Base-by-base conservation (phyloP, 2,329 filamentous ascomycete species). In the Aspergillus tamarii region DNA sequence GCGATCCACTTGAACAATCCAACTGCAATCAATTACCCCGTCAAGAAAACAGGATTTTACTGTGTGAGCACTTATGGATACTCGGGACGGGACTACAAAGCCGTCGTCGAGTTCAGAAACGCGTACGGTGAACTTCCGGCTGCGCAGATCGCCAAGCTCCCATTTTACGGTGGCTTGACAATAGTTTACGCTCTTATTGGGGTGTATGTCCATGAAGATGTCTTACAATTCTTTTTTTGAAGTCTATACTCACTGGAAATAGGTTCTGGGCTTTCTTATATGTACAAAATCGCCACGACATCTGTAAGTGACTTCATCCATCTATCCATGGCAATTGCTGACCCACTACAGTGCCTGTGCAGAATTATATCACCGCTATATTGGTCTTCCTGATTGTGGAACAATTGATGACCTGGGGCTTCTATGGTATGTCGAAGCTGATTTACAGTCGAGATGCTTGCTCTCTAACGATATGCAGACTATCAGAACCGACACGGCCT, bases 361-460 rank as follows among this genome's bases (percentile, higher is more conserved):
- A 99, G 79, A 99, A 99, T 77, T 99, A 99, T 78, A 98, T 99
- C 72, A 99, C 95, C 0, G 94, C 95, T 11, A 99, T 98, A 65
- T 84, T 99, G 57, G 88, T 95, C 59, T 99, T 99, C 81, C 83
- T 99, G 50, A 92, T 98, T 19, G 81, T 98, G 19, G 95, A 99
- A 78, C 97, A 98, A 89, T 84, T 98, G 74, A 94, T 98, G 87
- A 99, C 95, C 2, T 99, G 95, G 95, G 93, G 93, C 50, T 99
- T 96, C 82, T 99, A 98, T 78, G 89, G 89, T 91, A 82, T 64
- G 84, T 65, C 21, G n/a, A 36, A 54, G 3, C 16, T 26, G 30
- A 19, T n/a, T n/a, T 52, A 32, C 28, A 52, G 23, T 10, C 21
- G 46, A 50, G 9, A 12, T 30, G 14, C 16, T 41, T 23, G 48